Base-by-base conservation (phyloP, 768 basidiomycete genomes). In the Amanita subjunquillea region DNA sequence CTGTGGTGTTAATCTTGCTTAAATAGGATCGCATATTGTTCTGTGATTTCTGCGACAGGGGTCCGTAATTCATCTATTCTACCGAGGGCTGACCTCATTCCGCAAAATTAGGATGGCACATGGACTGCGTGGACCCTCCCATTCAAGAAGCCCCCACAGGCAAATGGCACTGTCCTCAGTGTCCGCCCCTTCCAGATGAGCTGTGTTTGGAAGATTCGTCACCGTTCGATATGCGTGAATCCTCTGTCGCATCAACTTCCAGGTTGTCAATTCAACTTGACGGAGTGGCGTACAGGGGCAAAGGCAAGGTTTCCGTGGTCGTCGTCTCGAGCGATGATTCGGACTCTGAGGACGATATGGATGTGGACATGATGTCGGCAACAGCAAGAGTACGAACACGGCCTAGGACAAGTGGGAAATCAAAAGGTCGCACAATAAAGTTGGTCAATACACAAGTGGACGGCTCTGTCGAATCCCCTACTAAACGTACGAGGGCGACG, bases 41-140 rank as follows among this genome's bases (percentile, higher is more conserved):
- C 59, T 98, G 95, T 65, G 95, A 98, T 74, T 79, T 74, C 52
- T 98, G 95, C 67, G 95, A 98, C 73, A 76, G 91, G 77, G 91
- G 88, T 82, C 64, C 43, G 64, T 63, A 27, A 29, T 44, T 44
- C 51, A 38, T 53, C 41, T 34, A 20, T 50, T 8, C 36, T 39
- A 37, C 48, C 32, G 13, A 25, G 27, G 12, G 36, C 42, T 49
- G 29, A 32, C 38, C 51, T 50, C 39, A 54, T 60, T 51, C 30
- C 34, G 54, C 43, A 23, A 54, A 36, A 12, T 25, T 57, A 85
- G 90, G 89, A 34, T 91, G 87, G 87, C 90, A 93, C 66, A 81
- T 83, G 75, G 78, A 83, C 57, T 93, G 88, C 65, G 74, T 92
- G 52, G 59, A 69, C 36, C 91, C 92, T 32, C 83, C 87, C 0